phyloP scores from a whole-genome alignment of 768 basidiomycete species.

The Lactarius tabidus region DNA sequence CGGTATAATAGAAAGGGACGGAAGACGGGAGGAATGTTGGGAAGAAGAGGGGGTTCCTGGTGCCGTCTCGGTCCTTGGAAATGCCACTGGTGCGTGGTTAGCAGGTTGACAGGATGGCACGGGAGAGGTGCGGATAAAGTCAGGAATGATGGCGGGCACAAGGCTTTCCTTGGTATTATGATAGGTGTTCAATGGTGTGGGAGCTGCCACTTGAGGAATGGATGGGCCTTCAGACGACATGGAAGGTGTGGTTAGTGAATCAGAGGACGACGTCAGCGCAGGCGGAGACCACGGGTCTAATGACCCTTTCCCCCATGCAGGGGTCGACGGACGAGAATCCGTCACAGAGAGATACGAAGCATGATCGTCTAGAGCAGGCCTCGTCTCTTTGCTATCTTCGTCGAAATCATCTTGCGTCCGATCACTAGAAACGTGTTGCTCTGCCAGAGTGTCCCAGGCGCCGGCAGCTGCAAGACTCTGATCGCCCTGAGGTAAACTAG shows the following conservation, averaged over 20 bases:
- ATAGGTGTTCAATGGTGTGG: constrained; percentile 4
- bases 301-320: constrained; percentile 17
- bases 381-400: background rate
- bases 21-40: constrained; percentile 36
- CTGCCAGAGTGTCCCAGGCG: background rate
- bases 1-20: constrained; percentile 33
- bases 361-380: constrained; percentile 11
- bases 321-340: constrained; percentile 24
- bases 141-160: constrained; percentile 33
- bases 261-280: constrained; percentile 21
- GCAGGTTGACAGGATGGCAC: constrained; percentile 20
- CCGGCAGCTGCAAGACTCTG: background rate
- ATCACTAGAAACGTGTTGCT: constrained; percentile 1
- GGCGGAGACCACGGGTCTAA: constrained; percentile 23
- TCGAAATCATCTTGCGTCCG: constrained; percentile 1
- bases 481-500: constrained; percentile 4
- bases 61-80: constrained; percentile 40
- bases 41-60: constrained; percentile 33
- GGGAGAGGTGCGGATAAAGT: constrained; percentile 29
- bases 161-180: constrained; percentile 31
- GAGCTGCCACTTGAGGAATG: constrained; percentile 9
- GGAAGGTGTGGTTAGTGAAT: constrained; percentile 25
- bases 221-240: constrained; percentile 22
- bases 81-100: constrained; percentile 36
- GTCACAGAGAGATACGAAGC: constrained; percentile 16